Evolutionary conservation across 805 yeast species (phyloP), one percentile per base, ranked within the genome.

Genomic region (Candida tallmaniae): DNA sequence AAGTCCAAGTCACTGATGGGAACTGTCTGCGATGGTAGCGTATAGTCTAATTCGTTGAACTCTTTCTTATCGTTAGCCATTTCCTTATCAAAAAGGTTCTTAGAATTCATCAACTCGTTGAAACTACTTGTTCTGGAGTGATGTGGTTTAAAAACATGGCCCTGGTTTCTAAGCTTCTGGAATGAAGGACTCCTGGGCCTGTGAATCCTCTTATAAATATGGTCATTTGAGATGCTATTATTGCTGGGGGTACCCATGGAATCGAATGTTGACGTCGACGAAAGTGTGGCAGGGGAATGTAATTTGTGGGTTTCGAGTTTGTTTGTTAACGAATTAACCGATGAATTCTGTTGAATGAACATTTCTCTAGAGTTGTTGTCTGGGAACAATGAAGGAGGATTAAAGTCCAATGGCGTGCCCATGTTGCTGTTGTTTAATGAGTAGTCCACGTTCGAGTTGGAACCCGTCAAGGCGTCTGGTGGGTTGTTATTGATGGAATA

Each of bases 271-370:
- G 37, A 29, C 7, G 6, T 17, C 15, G 29, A 17, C 5, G 47
- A 35, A 8, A 38, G 14, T 6, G 27, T 35, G 6, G 47, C 33
- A 5, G 58, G 54, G 1, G 58, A 52, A 13, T 44, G 23, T 11
- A 59, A 39, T 3, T 48, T 52, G n/a, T n/a, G n/a, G n/a, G n/a
- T n/a, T n/a, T n/a, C n/a, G n/a, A n/a, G n/a, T n/a, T n/a, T n/a
- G 27, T 50, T 45, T 1, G 62, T 48, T 13, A 61, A 38, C 3
- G 65, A 58, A 18, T 34, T 20, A 2, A 33, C 39, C 43, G 47
- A 32, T 47, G 41, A 26, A 29, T 38, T 41, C 27, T 29, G 24
- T 17, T 30, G 22, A 29, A 26, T 16, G 21, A 36, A 40, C 18
- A 35, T 14, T n/a, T 33, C 39, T n/a, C 32, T 12, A 3, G 31